These are phyloP conservation scores for Thraustochytrium sp. DNA, from an alignment of 352 stramenopile genomes.

Conservation along the genomic window DNA sequence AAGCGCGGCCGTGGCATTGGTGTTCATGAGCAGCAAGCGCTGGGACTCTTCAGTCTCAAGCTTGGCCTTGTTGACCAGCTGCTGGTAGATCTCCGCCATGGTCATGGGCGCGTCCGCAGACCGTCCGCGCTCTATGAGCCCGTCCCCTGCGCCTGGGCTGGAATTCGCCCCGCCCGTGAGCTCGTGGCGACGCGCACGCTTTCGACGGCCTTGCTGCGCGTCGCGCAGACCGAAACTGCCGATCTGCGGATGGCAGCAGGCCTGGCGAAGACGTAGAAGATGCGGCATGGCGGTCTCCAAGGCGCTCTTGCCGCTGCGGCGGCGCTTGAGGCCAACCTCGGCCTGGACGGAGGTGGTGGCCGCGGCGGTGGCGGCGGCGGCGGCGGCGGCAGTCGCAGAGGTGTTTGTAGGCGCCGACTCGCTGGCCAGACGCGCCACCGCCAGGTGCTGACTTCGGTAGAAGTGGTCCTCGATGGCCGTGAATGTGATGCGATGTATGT, in stretches of 20 bases:
- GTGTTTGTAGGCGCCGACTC: constrained; percentile 52
- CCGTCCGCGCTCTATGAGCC: constrained; percentile 12
- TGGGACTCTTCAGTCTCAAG: constrained; percentile 74
- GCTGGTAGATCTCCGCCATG: constrained; percentile 68
- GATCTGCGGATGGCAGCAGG: constrained; percentile 85
- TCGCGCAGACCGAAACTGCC: constrained; percentile 51
- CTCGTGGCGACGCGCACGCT: background rate
- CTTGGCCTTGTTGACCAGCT: constrained; percentile 60
- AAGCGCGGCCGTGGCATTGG: constrained; percentile 61
- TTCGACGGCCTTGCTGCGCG: background rate
- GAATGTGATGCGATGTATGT: constrained; percentile 64
- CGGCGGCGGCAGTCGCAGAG: no score
- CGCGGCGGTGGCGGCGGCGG: no score
- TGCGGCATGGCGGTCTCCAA: constrained; percentile 58
- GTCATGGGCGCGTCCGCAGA: constrained; percentile 54
- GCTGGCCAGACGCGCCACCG: background rate
- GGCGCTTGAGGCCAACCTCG: no score
- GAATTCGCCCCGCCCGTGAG: no score
- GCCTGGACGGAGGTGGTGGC: no score
- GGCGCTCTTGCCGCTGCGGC: background rate
- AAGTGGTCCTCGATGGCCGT: constrained; percentile 68
- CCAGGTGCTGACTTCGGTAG: constrained; percentile 64
- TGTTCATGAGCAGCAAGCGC: constrained; percentile 63
- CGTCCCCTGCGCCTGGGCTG: background rate
- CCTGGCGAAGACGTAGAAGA: constrained; percentile 72